Evolutionary conservation across 2,329 filamentous ascomycete genomes (phyloP).

Genomic region (Cladophialophora immunda): DNA sequence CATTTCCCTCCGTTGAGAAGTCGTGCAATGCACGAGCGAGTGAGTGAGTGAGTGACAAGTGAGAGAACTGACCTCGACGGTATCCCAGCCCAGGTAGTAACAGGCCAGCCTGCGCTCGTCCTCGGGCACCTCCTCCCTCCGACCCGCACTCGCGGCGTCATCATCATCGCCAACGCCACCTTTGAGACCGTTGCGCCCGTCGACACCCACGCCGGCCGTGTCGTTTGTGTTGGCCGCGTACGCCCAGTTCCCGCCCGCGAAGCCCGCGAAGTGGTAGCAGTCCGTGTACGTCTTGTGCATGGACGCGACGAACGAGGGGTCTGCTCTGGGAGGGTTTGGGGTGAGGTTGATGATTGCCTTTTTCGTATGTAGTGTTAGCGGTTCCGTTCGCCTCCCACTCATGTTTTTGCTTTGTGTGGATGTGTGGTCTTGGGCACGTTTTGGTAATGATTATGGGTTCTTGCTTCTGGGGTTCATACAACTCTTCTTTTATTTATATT

Average conservation of each 20-base stretch:
- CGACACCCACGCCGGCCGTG: background rate
- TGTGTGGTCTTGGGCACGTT: too few species aligned
- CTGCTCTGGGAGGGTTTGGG: background rate
- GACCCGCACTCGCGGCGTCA: background rate
- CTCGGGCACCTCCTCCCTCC: background rate
- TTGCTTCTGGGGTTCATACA: too few species aligned
- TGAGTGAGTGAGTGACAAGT: background rate
- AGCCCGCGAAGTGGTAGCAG: constrained; percentile 14
- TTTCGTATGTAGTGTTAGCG: too few species aligned
- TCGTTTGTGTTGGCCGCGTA: constrained; percentile 23
- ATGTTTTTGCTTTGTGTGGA: too few species aligned
- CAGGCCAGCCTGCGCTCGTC: constrained; percentile 10
- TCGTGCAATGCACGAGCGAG: background rate
- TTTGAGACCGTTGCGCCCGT: background rate
- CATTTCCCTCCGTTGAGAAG: background rate
- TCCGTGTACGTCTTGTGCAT: constrained; percentile 31
- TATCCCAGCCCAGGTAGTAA: constrained; percentile 29
- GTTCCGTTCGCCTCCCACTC: too few species aligned
- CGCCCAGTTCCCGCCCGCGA: constrained; percentile 23
- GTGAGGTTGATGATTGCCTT: constrained; percentile 22
- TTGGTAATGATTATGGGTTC: too few species aligned
- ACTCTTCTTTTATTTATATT: too few species aligned
- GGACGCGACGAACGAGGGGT: constrained; percentile 10
- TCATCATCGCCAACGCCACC: background rate
- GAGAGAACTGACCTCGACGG: constrained; percentile 22